A percentile compares a stretch with the other conserved stretches of the same genome.
Evolutionary conservation across 176 grass and related monocot genomes (phyloP).

Genomic region (Zizania latifolia): DNA sequence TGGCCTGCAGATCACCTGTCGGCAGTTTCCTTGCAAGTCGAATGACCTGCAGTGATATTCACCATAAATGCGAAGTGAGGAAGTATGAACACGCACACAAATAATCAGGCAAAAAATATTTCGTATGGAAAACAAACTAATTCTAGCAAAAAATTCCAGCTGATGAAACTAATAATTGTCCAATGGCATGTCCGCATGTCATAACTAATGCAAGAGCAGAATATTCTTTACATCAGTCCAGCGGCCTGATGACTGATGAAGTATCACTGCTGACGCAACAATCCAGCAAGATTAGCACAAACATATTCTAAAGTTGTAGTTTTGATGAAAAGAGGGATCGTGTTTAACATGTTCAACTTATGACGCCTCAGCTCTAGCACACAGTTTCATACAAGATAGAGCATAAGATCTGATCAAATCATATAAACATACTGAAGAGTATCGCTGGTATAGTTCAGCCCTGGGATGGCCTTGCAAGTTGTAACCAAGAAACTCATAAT

Average conservation of each 20-base stretch:
- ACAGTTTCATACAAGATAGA: not conserved
- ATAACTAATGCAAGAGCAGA: too few species aligned
- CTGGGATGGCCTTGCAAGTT: not conserved
- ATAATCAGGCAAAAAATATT: not conserved
- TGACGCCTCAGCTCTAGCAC: not conserved
- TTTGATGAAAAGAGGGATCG: not conserved
- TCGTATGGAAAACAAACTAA: not conserved
- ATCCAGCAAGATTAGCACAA: not conserved
- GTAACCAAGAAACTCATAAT: not conserved
- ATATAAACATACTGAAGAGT: not conserved
- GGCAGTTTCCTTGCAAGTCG: slow-evolving; percentile 84
- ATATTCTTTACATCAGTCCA: too few species aligned
- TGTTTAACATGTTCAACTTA: not conserved
- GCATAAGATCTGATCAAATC: not conserved
- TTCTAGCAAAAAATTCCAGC: too few species aligned
- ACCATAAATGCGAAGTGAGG: not conserved
- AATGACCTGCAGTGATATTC: slow-evolving; percentile 57
- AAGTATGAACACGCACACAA: not conserved
- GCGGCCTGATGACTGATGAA: not conserved
- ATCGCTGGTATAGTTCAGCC: not conserved
- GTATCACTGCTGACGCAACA: not conserved
- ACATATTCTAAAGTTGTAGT: not conserved
- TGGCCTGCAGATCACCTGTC: slow-evolving; percentile 69
- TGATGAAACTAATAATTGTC: not conserved
- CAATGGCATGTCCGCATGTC: not conserved